Evolutionary conservation across 2,329 filamentous ascomycete genomes (phyloP), one percentile per base, ranked within the genome.

Genomic region (Rutstroemia sp.): DNA sequence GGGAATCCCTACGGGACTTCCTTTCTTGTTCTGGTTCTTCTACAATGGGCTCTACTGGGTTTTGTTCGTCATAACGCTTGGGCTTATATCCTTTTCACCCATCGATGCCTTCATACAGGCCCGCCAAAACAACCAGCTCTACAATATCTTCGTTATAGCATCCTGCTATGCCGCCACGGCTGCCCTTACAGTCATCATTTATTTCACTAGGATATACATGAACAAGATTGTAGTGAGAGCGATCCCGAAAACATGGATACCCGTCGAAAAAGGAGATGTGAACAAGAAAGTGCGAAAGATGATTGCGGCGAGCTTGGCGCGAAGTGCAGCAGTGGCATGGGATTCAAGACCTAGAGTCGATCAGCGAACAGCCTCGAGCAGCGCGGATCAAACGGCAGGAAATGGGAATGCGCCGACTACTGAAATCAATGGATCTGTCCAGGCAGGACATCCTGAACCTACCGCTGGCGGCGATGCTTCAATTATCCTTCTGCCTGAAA

Each of bases 231-330:
- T 34, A 34, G 30, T 34, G 30, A 34, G 30, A 9, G 30, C 30
- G 30, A 34, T 34, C 30, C 94, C 94, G 1, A 94, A 92, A 70
- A 76, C 82, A 54, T 95, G 89, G 80, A 81, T 96, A 16, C 92
- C 92, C 0, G 78, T 96, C 60, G 89, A 94, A 64, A 88, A 89
- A 69, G 88, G 87, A 61, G 91, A 96, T 69, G 81, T 96, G 46
- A 82, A 81, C 46, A 85, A 83, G 62, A 78, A 79, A 55, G 89
- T 96, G 40, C 79, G 88, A 66, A 81, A 83, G 62, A 83, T 95
- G 74, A 87, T 99, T 57, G 79, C 79, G 16, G 81, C 83, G 49
- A 82, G 86, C 25, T 77, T 96, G 54, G 80, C 82, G 59, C 79
- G 88, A 64, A 96, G 90, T 68, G 89, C 91, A 1, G 78, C 86